Evolutionary conservation across 2,329 filamentous ascomycete genomes (phyloP).

Genomic region (Penicillium sp.): DNA sequence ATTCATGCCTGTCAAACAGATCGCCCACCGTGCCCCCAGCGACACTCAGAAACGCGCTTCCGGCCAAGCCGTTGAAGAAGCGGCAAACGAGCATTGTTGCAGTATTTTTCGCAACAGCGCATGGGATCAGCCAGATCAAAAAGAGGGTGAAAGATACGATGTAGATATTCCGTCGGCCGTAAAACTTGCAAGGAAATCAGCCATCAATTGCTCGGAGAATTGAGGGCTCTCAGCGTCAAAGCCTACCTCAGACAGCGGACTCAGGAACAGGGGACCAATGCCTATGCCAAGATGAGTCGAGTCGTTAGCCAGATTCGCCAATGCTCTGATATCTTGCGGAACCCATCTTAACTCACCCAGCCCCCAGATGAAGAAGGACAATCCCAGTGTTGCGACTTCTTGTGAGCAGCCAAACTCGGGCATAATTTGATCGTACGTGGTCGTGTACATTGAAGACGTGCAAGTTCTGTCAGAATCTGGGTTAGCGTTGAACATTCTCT

Average conservation of each 20-base stretch:
- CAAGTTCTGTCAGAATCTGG: conserved; percentile 56
- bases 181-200: conserved; percentile 51
- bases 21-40: conserved; percentile 83
- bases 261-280: conserved; percentile 58
- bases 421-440: conserved; percentile 71
- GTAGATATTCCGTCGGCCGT: conserved; percentile 76
- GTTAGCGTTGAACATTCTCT: neutral
- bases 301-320: neutral
- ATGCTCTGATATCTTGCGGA: too few species aligned
- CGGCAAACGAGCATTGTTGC: conserved; percentile 69
- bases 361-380: conserved; percentile 78
- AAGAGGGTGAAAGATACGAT: conserved; percentile 68
- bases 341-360: conserved; percentile 44
- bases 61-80: conserved; percentile 55
- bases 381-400: conserved; percentile 69
- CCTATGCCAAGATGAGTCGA: conserved; percentile 22
- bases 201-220: neutral
- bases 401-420: conserved; percentile 65
- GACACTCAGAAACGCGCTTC: conserved; percentile 56
- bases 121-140: conserved; percentile 73
- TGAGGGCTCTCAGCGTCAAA: neutral
- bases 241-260: conserved; percentile 55
- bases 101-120: conserved; percentile 76
- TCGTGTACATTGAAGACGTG: conserved; percentile 81
- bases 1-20: conserved; percentile 61